Conservation (phyloP, 768 basidiomycete species). For the Podaxis sp. region DNA sequence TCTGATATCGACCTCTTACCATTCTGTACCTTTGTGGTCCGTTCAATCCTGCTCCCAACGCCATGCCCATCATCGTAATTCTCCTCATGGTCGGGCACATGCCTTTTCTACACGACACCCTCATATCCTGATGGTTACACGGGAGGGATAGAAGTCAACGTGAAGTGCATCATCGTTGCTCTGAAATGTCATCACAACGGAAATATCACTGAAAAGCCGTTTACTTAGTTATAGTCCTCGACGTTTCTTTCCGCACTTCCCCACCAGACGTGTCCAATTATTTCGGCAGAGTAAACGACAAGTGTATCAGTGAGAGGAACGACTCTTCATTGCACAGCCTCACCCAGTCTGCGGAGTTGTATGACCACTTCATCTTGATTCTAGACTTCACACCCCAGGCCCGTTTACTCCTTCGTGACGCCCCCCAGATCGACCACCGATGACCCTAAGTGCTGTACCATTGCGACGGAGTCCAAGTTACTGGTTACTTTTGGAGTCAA, state of each 20-base stretch:
- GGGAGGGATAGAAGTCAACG: constrained; percentile 30
- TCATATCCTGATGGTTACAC: constrained; percentile 42
- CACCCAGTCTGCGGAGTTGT: constrained; percentile 35
- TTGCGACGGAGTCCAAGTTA: constrained; percentile 6
- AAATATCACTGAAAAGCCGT: not conserved
- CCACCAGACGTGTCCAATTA: constrained; percentile 54
- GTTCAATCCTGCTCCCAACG: not conserved
- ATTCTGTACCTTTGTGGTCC: not conserved
- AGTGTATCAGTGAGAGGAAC: constrained; percentile 53
- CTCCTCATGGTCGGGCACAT: constrained; percentile 41
- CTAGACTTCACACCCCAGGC: constrained; percentile 36
- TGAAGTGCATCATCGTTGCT: constrained; percentile 38
- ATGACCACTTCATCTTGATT: constrained; percentile 31
- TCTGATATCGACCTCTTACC: not conserved
- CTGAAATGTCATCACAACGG: constrained; percentile 35
- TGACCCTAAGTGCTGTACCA: constrained; percentile 19
- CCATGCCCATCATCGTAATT: constrained; percentile 11
- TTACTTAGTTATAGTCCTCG: constrained; percentile 30
- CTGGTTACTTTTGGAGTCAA: constrained; percentile 1
- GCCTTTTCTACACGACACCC: constrained; percentile 42
- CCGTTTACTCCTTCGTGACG: constrained; percentile 40
- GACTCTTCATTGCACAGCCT: constrained; percentile 41
- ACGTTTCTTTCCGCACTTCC: constrained; percentile 39
- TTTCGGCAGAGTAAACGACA: constrained; percentile 52
- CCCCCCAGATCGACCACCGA: constrained; percentile 31